Evolutionary conservation across 2,329 filamentous ascomycete genomes (phyloP).

Genomic region (Pseudogymnoascus sp.): DNA sequence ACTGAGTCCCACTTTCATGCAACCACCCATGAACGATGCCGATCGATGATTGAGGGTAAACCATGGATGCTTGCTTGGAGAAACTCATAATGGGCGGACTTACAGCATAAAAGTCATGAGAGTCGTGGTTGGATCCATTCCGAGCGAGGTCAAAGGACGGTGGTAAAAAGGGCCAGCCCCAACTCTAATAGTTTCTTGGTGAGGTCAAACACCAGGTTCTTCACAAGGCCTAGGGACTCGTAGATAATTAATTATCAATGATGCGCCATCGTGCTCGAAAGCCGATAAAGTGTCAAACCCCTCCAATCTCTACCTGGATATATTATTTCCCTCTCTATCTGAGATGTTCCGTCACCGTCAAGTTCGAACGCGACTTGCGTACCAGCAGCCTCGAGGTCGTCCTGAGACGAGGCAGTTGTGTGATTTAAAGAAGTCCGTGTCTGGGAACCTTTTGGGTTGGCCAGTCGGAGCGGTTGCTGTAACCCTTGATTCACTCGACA

Average conservation of each 20-base stretch:
- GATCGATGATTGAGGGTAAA: background rate
- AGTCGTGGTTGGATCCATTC: constrained; percentile 54
- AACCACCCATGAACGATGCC: constrained; percentile 1
- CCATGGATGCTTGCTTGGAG: background rate
- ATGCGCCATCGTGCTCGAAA: background rate
- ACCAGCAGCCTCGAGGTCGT: background rate
- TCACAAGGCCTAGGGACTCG: background rate
- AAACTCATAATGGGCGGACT: constrained; percentile 31
- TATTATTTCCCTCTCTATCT: background rate
- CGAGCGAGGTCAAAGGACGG: constrained; percentile 8
- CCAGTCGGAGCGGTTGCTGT: background rate
- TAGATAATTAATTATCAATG: constrained; percentile 1
- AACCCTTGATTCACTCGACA: background rate
- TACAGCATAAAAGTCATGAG: constrained; percentile 62
- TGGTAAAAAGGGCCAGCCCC: constrained; percentile 2
- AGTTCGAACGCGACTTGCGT: background rate
- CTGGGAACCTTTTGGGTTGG: background rate
- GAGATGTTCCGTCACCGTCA: background rate
- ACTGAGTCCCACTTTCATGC: background rate
- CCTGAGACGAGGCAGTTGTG: background rate
- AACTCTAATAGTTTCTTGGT: background rate
- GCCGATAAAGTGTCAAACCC: background rate
- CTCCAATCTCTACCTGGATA: constrained; percentile 1
- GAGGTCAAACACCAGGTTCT: background rate
- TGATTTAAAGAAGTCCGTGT: background rate